A percentile compares a stretch with the other conserved stretches of the same genome.
phyloP scores from a whole-genome alignment of 495 filamentous ascomycete genomes.

The Penicillium turbatum region DNA sequence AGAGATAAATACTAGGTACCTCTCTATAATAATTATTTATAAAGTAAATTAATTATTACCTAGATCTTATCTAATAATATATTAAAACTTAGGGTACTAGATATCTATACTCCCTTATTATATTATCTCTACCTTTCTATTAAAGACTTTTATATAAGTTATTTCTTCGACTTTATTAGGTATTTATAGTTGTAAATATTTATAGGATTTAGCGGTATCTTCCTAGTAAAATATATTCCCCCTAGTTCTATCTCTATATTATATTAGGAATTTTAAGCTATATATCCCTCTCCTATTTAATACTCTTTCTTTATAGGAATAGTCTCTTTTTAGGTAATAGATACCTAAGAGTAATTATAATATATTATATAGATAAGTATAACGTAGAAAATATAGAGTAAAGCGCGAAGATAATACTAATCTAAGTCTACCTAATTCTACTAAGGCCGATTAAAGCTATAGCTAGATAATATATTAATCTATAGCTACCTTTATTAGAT shows the following conservation, averaged over 20 bases:
- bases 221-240: slow-evolving; percentile 6
- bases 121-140: slow-evolving; percentile 18
- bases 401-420: neutral
- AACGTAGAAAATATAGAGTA: neutral
- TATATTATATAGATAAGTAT: too few relatives aligned
- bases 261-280: neutral
- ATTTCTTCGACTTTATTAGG: slow-evolving; percentile 25
- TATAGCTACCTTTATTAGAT: slow-evolving; percentile 23
- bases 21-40: too few relatives aligned
- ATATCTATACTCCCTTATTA: slow-evolving; percentile 8
- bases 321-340: slow-evolving; percentile 2
- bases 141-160: slow-evolving; percentile 17
- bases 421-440: slow-evolving; percentile 8
- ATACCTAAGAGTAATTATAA: too few relatives aligned
- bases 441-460: slow-evolving; percentile 12
- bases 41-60: neutral
- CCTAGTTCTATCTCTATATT: slow-evolving; percentile 7
- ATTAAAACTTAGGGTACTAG: slow-evolving; percentile 14
- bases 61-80: neutral
- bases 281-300: neutral
- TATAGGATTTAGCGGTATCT: slow-evolving; percentile 24
- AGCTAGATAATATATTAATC: slow-evolving; percentile 23
- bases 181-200: slow-evolving; percentile 13
- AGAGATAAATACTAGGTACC: neutral
- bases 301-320: slow-evolving; percentile 5